A percentile compares a stretch with the other conserved stretches of the same genome.
Evolutionary conservation across 2,329 filamentous ascomycete species (phyloP).

Genomic region (Neospermospora avenae): DNA sequence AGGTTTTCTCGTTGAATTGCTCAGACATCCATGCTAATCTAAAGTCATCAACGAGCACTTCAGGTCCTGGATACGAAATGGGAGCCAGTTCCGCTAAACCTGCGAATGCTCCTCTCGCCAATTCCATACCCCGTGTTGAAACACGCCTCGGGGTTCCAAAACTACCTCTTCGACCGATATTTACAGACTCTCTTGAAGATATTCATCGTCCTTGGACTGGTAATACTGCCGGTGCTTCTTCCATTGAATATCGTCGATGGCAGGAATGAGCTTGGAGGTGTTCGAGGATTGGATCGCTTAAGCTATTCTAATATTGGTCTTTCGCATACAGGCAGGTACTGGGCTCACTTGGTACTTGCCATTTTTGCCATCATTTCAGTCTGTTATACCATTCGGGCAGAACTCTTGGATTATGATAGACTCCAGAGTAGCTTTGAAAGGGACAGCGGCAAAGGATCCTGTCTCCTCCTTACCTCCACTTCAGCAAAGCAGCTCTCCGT

Average conservation of each 20-base stretch:
- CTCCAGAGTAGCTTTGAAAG: constrained; percentile 39
- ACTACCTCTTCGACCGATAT: constrained; percentile 92
- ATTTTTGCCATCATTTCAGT: constrained; percentile 74
- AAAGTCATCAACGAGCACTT: constrained; percentile 3
- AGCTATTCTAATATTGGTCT: constrained; percentile 57
- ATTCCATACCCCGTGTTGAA: constrained; percentile 8
- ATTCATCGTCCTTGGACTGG: constrained; percentile 71
- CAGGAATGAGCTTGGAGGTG: neutral
- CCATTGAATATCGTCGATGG: neutral
- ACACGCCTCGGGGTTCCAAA: constrained; percentile 49
- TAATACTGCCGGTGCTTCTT: constrained; percentile 53
- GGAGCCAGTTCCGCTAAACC: constrained; percentile 5
- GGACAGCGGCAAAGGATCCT: constrained; percentile 38
- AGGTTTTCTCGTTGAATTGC: neutral
- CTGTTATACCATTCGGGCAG: constrained; percentile 55
- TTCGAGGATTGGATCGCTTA: neutral
- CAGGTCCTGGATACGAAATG: constrained; percentile 1
- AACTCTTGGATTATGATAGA: constrained; percentile 81
- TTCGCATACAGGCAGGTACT: constrained; percentile 63
- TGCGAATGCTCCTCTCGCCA: constrained; percentile 10
- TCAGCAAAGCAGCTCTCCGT: constrained; percentile 82
- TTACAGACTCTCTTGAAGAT: constrained; percentile 80
- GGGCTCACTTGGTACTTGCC: constrained; percentile 76
- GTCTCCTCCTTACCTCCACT: constrained; percentile 82
- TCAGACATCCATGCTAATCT: neutral